These are phyloP conservation scores for Camellia lanceoleosa DNA, from an alignment of 148 eudicot genomes.

Conservation along the genomic window DNA sequence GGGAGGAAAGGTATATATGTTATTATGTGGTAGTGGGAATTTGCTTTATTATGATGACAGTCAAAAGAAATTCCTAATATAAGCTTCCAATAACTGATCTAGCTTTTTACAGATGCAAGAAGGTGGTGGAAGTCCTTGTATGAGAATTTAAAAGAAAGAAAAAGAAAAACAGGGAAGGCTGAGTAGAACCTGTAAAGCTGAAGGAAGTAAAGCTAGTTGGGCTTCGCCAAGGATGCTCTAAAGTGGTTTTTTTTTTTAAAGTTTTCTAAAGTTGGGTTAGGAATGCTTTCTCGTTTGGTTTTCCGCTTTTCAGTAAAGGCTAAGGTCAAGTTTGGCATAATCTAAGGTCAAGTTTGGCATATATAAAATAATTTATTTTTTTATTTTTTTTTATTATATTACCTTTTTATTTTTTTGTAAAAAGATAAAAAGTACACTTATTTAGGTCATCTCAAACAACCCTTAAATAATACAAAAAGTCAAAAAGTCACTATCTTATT, in stretches of 20 bases:
- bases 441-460: no score
- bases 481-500: no score
- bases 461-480: no score
- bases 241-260: no score
- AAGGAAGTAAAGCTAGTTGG: constrained; percentile 6
- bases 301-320: background rate
- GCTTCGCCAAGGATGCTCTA: no score
- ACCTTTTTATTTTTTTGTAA: no score
- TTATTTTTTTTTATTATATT: no score
- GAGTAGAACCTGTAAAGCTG: background rate
- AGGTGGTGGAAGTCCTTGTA: background rate
- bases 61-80: constrained; percentile 7
- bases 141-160: background rate
- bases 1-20: constrained; percentile 32
- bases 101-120: constrained; percentile 3
- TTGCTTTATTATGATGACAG: constrained; percentile 17
- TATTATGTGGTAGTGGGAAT: constrained; percentile 16
- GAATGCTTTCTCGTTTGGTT: constrained; percentile 6
- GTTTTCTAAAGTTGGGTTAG: constrained; percentile 2
- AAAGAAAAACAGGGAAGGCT: background rate
- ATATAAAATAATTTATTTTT: no score
- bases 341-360: no score
- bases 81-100: constrained; percentile 18
- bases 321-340: no score
- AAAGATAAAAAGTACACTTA: no score